Conservation (phyloP, 108 stramenopile species). For the Pseudonitzschia delicatissima region DNA sequence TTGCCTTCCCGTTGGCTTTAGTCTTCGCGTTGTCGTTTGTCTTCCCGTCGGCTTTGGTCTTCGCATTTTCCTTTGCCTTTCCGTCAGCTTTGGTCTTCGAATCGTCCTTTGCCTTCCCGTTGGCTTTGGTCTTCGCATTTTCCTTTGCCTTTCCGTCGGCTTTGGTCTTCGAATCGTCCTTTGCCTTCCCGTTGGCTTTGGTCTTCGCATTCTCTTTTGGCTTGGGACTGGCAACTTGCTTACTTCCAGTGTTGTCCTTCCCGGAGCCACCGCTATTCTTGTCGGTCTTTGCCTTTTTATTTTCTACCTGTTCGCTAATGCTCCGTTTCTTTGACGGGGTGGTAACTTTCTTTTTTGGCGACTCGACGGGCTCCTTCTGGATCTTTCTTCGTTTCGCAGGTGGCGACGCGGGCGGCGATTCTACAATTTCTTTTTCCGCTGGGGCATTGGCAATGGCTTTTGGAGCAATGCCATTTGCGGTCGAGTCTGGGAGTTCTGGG, state of each 20-base stretch:
- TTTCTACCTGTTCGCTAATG: background rate
- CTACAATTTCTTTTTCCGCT: background rate
- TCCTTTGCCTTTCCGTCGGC: background rate
- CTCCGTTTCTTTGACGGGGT: background rate
- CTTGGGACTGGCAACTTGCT: background rate
- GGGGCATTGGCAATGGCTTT: too few species aligned
- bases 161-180: background rate
- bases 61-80: background rate
- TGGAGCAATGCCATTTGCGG: background rate
- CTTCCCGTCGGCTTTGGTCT: background rate
- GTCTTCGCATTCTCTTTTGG: background rate
- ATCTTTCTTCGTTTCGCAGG: background rate
- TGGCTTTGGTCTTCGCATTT: background rate
- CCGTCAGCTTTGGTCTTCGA: background rate
- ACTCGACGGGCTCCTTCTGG: too few species aligned
- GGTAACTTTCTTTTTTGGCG: background rate
- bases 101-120: background rate
- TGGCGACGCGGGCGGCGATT: background rate
- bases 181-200: background rate
- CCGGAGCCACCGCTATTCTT: background rate
- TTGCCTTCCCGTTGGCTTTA: background rate
- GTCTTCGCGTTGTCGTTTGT: background rate
- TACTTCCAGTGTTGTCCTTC: background rate
- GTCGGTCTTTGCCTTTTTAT: background rate
- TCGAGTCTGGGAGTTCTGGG: background rate